Evolutionary conservation across 2,329 filamentous ascomycete genomes (phyloP), one percentile per base, ranked within the genome.

Genomic region (Bipolaris zeicola): DNA sequence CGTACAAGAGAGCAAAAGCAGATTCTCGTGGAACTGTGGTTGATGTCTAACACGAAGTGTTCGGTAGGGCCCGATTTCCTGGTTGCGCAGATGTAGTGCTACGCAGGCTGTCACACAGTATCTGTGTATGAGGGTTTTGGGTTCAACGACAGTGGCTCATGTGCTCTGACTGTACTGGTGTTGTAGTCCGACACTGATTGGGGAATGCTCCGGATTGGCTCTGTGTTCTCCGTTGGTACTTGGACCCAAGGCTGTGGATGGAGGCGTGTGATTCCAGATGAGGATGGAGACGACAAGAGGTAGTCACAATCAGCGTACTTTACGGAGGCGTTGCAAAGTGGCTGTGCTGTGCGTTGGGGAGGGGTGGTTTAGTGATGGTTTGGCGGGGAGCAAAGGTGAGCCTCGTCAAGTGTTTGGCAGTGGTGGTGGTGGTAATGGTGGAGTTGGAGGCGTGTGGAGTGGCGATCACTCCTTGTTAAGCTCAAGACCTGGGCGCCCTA

Each of bases 381-480:
- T 53, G 58, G 60, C 51, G 62, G 58, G 62, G 52, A 41, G 58
- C 56, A 52, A 48, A 53, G 50, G 55, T 44, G 55, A 64, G 60
- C 59, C 58, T 63, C 59, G 59, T 64, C 61, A 61, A 59, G 50
- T 67, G 58, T 31, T 64, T 39, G 18, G 37, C 20, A 6, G 37
- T 22, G 39, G 16, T 42, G 39, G 24, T 28, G n/a, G 41, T 43
- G 24, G 41, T 43, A 64, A 58, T 71, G 69, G 73, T 70, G 73
- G 67, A 71, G 70, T 69, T 62, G 67, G 69, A 71, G 71, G 71
- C 72, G 70, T 65, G 68, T 62, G 70, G 66, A 73, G 74, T 71
- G 78, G 76, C 78, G 79, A 80, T 81, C 79, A 41, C 65, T 65
- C 77, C 78, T 79, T 80, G 78, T 80, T 79, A 80, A 80, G 78